Evolutionary conservation across 768 basidiomycete species (phyloP).

Genomic region (Wakefieldia striispora): DNA sequence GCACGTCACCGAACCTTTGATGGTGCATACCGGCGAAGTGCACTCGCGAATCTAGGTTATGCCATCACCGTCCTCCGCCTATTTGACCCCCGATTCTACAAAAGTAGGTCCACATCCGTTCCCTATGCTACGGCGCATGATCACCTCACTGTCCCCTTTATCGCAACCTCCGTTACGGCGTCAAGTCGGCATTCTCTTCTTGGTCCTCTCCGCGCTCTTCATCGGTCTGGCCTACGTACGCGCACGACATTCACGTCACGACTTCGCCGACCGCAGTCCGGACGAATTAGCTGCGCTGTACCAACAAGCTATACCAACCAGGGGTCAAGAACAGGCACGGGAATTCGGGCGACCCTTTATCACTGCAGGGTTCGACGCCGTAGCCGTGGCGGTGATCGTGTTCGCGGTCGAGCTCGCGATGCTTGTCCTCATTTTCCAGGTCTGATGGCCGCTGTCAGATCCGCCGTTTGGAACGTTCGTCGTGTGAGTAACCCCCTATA

Average conservation of each 20-base stretch:
- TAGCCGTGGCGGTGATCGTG: constrained; percentile 56
- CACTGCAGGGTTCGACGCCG: constrained; percentile 76
- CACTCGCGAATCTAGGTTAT: constrained; percentile 71
- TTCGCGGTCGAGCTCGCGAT: constrained; percentile 63
- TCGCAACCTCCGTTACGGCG: not conserved
- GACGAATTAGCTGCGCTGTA: constrained; percentile 29
- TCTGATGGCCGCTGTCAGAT: constrained; percentile 21
- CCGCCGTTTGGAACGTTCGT: too few relatives aligned
- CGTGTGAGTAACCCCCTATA: constrained; percentile 6
- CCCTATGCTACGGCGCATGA: too few relatives aligned
- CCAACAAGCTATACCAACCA: constrained; percentile 46
- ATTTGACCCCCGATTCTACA: constrained; percentile 73
- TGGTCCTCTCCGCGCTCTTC: constrained; percentile 59
- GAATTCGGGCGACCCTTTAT: constrained; percentile 76
- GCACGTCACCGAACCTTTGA: constrained; percentile 82
- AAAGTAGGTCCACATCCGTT: constrained; percentile 40
- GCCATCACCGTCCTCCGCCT: constrained; percentile 71
- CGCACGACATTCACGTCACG: constrained; percentile 63
- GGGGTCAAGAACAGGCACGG: constrained; percentile 58
- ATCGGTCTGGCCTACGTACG: constrained; percentile 59
- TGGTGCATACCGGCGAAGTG: constrained; percentile 77
- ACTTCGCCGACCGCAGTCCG: constrained; percentile 66
- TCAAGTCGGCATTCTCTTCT: constrained; percentile 59
- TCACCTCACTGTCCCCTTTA: not conserved
- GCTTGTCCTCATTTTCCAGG: constrained; percentile 55